phyloP scores from a whole-genome alignment of 768 basidiomycete genomes.

The Rhodocollybia butyracea region DNA sequence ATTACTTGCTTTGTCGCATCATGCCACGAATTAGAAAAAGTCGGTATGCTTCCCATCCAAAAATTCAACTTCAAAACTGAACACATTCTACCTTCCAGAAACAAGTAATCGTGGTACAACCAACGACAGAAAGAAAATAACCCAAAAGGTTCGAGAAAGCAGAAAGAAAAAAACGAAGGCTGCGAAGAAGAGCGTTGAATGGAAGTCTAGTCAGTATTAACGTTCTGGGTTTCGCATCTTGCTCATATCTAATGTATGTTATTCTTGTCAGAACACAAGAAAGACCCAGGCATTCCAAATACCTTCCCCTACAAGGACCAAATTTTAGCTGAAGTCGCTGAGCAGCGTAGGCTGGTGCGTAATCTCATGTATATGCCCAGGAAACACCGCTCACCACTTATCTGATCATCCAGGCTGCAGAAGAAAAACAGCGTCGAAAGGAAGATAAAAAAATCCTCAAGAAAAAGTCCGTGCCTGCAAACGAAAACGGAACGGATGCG shows the following conservation, averaged over 20 bases:
- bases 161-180: slow-evolving; percentile 72
- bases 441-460: slow-evolving; percentile 56
- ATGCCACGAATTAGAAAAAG: slow-evolving; percentile 76
- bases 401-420: slow-evolving; percentile 51
- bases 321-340: slow-evolving; percentile 86
- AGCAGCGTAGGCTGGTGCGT: slow-evolving; percentile 71
- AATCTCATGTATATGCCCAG: not conserved
- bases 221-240: not conserved
- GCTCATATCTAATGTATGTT: not conserved
- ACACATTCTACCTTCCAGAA: slow-evolving; percentile 44
- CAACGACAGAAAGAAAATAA: slow-evolving; percentile 67
- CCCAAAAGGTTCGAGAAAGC: slow-evolving; percentile 73
- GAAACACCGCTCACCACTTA: not conserved
- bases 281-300: slow-evolving; percentile 93
- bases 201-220: slow-evolving; percentile 77
- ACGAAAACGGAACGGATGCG: slow-evolving; percentile 38
- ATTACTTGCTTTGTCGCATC: too few relatives aligned
- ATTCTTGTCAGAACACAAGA: slow-evolving; percentile 74
- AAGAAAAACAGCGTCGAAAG: slow-evolving; percentile 68
- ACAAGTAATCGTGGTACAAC: slow-evolving; percentile 81
- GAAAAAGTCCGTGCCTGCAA: slow-evolving; percentile 20
- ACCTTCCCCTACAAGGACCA: slow-evolving; percentile 93
- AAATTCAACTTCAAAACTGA: not conserved
- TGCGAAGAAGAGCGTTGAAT: slow-evolving; percentile 75
- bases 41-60: slow-evolving; percentile 24